Evolutionary conservation across 139 green algal species (phyloP), one percentile per base, ranked within the genome.

Genomic region (Auxenochlorella protothecoides): DNA sequence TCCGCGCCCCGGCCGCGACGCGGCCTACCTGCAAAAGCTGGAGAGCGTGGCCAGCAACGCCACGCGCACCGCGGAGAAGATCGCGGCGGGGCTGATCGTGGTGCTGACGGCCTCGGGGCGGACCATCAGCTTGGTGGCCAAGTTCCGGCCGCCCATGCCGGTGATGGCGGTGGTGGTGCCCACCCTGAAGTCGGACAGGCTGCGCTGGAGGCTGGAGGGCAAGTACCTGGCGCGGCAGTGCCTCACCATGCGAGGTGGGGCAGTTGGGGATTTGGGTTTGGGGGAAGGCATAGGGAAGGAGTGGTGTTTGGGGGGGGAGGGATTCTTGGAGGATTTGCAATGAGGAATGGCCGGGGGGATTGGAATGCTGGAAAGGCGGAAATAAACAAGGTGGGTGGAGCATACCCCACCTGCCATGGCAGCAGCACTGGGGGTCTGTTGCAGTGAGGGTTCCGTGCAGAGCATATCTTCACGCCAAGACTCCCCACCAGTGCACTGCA

Each of bases 41-140:
- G 84, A 96, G 86, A 79, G 74, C n/a, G 87, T 96, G 14, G 91
- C 90, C 3, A 92, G 85, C 5, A 87, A 84, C 5, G 91, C 91
- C 2, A 91, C 96, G 66, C 83, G 91, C 14, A 84, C 83, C 5
- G 88, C 89, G 7, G 86, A 87, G 77, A 96, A 97, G 85, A 88
- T 94, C 75, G 71, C 85, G 5, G 91, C 91, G 1, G 80, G 80
- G 4, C 72, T 96, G 59, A 93, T 96, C 65, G 84, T 97, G 6
- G 89, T 89, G 14, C 93, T 94, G 81, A 89, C 88, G 9, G 79
- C 88, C 51, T 90, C 85, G 8, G 91, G 90, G 72, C 80, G 86
- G 73, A 96, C 89, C 14, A 87, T 87, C 0, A 78, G 78, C 66
- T 80, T 94, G 69, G 75, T 97, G 62, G 81, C 91, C 71, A 97